These are phyloP conservation scores for Kwoniella shandongensis DNA, from an alignment of 768 basidiomycete species.

Conservation along the genomic window DNA sequence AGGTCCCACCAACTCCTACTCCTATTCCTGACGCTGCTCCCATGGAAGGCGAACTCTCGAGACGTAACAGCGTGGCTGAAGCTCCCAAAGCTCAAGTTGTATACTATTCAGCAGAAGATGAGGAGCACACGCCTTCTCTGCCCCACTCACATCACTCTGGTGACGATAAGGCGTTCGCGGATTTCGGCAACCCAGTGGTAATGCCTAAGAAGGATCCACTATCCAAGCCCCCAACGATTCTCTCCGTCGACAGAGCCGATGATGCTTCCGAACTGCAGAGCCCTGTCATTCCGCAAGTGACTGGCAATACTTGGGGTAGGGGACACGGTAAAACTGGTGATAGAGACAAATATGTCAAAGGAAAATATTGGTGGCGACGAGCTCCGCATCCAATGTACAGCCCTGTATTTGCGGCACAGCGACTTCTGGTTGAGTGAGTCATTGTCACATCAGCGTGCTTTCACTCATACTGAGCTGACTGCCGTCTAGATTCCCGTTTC, in stretches of 20 bases:
- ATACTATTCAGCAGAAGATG: conserved; percentile 11
- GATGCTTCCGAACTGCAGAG: no score
- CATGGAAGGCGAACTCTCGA: not conserved
- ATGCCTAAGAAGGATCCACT: conserved; percentile 3
- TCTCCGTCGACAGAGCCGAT: conserved; percentile 1
- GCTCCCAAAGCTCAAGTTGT: not conserved
- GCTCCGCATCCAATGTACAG: conserved; percentile 33
- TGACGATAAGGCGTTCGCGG: no score
- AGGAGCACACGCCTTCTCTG: conserved; percentile 4
- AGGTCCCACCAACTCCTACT: not conserved
- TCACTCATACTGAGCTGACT: not conserved
- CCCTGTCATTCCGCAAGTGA: no score
- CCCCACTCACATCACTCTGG: not conserved
- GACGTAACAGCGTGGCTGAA: no score
- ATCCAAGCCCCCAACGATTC: conserved; percentile 7
- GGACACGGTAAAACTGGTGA: not conserved
- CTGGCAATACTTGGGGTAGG: not conserved
- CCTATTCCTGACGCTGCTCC: not conserved
- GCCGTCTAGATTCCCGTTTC: conserved; percentile 26
- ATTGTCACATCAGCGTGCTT: not conserved
- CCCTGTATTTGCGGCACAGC: conserved; percentile 17
- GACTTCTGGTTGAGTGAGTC: conserved; percentile 29
- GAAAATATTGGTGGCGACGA: conserved; percentile 15
- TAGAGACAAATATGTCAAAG: not conserved
- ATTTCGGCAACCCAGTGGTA: not conserved